A percentile compares a stretch with the other conserved stretches of the same genome.
Evolutionary conservation across 352 stramenopile species (phyloP).

Genomic region (Elongisporangium prolatum): DNA sequence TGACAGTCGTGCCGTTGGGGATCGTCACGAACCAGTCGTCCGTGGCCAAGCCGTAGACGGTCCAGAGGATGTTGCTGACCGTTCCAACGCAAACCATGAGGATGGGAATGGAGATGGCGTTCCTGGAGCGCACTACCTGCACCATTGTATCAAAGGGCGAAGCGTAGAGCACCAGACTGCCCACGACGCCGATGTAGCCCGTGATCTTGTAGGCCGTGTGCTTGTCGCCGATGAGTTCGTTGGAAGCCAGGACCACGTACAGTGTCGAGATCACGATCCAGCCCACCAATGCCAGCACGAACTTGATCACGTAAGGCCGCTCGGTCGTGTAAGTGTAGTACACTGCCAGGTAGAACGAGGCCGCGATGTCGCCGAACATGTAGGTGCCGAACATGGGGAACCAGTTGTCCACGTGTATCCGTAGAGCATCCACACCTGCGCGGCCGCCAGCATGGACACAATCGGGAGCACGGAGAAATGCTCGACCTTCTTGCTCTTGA

Average conservation of each 20-base stretch:
- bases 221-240: background rate
- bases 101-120: slow-evolving; percentile 29
- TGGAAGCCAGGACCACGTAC: slow-evolving; percentile 4
- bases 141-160: slow-evolving; percentile 26
- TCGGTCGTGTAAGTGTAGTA: slow-evolving; percentile 47
- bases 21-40: slow-evolving; percentile 28
- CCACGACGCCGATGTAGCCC: slow-evolving; percentile 27
- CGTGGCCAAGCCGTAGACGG: slow-evolving; percentile 23
- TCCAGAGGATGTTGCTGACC: slow-evolving; percentile 30
- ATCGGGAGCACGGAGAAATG: slow-evolving; percentile 30
- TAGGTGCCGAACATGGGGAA: slow-evolving; percentile 31
- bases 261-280: slow-evolving; percentile 12
- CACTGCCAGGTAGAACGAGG: slow-evolving; percentile 36
- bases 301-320: slow-evolving; percentile 15
- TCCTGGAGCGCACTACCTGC: slow-evolving; percentile 16
- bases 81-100: slow-evolving; percentile 18
- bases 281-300: slow-evolving; percentile 13
- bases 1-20: slow-evolving; percentile 16
- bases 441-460: slow-evolving; percentile 30
- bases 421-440: slow-evolving; percentile 39
- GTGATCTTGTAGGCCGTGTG: slow-evolving; percentile 9
- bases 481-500: slow-evolving; percentile 31
- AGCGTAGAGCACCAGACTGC: slow-evolving; percentile 22
- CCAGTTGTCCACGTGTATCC: slow-evolving; percentile 30
- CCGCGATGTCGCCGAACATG: slow-evolving; percentile 25